Evolutionary conservation across 2,329 filamentous ascomycete species (phyloP).

Genomic region (Fusarium oligoseptatum): DNA sequence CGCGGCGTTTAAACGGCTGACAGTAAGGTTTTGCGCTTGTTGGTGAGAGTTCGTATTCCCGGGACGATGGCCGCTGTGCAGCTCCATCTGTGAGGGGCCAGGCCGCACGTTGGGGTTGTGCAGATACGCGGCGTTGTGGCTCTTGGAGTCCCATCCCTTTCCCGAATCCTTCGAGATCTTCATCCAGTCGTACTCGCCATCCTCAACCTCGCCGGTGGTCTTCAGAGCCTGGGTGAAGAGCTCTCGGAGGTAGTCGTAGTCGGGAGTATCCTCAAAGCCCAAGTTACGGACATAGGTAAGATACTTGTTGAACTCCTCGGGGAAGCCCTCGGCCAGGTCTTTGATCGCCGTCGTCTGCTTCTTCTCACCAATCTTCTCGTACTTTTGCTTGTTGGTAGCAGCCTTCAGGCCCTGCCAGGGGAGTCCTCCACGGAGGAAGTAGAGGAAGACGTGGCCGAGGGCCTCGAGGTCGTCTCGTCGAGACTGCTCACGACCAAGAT

Average conservation of each 20-base stretch:
- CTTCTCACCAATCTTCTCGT: conserved; percentile 99
- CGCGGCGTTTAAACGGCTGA: conserved; percentile 93
- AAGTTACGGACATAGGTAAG: conserved; percentile 97
- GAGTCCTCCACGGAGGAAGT: conserved; percentile 78
- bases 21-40: conserved; percentile 76
- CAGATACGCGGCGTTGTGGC: conserved; percentile 71
- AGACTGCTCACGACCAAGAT: conserved; percentile 95
- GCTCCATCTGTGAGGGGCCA: conserved; percentile 86
- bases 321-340: conserved; percentile 95
- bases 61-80: conserved; percentile 79
- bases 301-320: conserved; percentile 98
- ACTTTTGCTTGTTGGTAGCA: conserved; percentile 93
- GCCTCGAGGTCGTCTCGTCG: conserved; percentile 96
- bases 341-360: conserved; percentile 98
- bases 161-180: conserved; percentile 87
- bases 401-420: conserved; percentile 82
- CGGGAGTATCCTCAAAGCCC: conserved; percentile 97
- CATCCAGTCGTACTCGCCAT: conserved; percentile 99
- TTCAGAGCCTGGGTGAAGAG: conserved; percentile 97
- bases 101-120: conserved; percentile 84
- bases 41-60: conserved; percentile 75
- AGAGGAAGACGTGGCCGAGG: conserved; percentile 80
- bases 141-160: conserved; percentile 89
- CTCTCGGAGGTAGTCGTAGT: conserved; percentile 97
- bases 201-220: conserved; percentile 93